Conservation (phyloP, 2,329 filamentous ascomycete genomes). For the Didymella exigua region DNA sequence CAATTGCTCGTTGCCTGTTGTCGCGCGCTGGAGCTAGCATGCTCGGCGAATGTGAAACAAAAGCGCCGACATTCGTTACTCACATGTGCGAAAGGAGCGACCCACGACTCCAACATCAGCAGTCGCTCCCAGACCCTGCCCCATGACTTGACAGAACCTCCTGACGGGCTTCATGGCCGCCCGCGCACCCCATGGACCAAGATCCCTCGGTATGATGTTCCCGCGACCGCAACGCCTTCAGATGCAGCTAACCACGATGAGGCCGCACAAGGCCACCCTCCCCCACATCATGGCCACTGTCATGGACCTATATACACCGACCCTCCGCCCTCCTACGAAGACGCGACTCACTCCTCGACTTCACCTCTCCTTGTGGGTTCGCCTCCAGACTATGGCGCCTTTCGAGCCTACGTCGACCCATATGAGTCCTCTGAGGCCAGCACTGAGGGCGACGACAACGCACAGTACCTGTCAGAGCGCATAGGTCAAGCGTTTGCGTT, state of each 20-base stretch:
- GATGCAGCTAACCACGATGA: slow-evolving; percentile 14
- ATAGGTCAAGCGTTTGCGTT: slow-evolving; percentile 38
- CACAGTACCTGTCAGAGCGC: slow-evolving; percentile 35
- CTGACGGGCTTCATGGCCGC: slow-evolving; percentile 5
- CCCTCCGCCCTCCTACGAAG: slow-evolving; percentile 41
- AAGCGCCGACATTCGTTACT: slow-evolving; percentile 19
- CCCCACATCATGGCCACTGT: slow-evolving; percentile 19
- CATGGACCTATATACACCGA: slow-evolving; percentile 11
- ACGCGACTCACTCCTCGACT: slow-evolving; percentile 31
- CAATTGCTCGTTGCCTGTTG: slow-evolving; percentile 27
- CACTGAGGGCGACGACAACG: slow-evolving; percentile 33
- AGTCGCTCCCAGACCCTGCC: neutral
- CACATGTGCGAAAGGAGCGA: slow-evolving; percentile 24
- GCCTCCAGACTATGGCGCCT: slow-evolving; percentile 39
- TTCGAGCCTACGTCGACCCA: slow-evolving; percentile 33
- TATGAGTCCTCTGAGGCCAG: slow-evolving; percentile 39
- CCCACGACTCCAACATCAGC: slow-evolving; percentile 14
- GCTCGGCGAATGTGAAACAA: slow-evolving; percentile 16
- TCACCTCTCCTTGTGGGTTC: slow-evolving; percentile 40
- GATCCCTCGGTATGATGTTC: slow-evolving; percentile 1
- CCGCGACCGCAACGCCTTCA: neutral
- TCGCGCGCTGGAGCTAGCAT: slow-evolving; percentile 7
- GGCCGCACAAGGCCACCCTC: slow-evolving; percentile 15
- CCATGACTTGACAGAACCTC: slow-evolving; percentile 3
- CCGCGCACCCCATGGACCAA: slow-evolving; percentile 5